phyloP scores from a whole-genome alignment of 2,329 filamentous ascomycete genomes.

The Penicillium carneum region DNA sequence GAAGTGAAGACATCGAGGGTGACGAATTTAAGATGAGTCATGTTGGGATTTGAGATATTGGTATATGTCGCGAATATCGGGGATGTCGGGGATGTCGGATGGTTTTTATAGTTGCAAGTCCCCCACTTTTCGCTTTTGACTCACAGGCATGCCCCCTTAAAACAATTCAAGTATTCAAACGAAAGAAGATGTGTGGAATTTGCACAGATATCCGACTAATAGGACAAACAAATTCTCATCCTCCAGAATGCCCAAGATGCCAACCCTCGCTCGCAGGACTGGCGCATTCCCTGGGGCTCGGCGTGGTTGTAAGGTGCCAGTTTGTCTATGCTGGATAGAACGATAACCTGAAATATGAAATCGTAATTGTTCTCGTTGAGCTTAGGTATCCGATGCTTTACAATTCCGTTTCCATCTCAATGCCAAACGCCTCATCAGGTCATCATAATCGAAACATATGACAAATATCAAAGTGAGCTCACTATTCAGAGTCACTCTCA shows the following conservation, averaged over 20 bases:
- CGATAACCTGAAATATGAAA: constrained; percentile 21
- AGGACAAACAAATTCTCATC: constrained; percentile 35
- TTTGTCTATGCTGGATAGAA: constrained; percentile 29
- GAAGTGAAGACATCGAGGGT: constrained; percentile 56
- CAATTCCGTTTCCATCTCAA: constrained; percentile 16
- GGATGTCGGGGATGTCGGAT: not conserved
- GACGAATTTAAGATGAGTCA: constrained; percentile 43
- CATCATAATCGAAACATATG: constrained; percentile 26
- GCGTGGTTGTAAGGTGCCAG: constrained; percentile 44
- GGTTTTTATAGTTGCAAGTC: constrained; percentile 3
- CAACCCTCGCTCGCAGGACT: constrained; percentile 30
- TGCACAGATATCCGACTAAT: not conserved
- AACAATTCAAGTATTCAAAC: not conserved
- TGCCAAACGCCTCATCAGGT: constrained; percentile 41
- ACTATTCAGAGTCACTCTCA: constrained; percentile 54
- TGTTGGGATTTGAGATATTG: constrained; percentile 18
- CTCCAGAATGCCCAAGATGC: constrained; percentile 45
- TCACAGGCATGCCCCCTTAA: not conserved
- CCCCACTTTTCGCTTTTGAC: constrained; percentile 15
- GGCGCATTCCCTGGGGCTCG: constrained; percentile 33
- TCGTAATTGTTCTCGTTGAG: constrained; percentile 8
- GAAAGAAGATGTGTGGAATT: not conserved
- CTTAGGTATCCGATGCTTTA: constrained; percentile 19
- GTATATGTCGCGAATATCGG: not conserved
- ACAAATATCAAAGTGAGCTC: not conserved